Base-by-base conservation (phyloP, 331 rosid species). In the Quercus phellos region DNA sequence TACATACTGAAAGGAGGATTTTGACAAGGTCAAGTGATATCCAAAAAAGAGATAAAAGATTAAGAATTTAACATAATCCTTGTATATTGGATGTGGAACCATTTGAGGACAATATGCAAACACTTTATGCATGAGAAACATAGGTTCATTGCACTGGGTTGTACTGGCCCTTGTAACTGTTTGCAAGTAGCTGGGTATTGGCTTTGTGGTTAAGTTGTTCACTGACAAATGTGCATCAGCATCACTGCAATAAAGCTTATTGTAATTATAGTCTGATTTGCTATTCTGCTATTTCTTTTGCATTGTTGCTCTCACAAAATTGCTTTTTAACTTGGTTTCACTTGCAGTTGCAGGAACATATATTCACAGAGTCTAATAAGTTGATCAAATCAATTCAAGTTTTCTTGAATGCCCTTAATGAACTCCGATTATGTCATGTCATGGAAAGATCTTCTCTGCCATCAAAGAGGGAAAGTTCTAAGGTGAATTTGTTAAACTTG, bases 381-480 rank as follows among this genome's bases (percentile, higher is more conserved):
- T 82, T 89, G 86, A 80, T 79, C 82, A 94, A 90, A 78, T 92
- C 98, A 34, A 89, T 94, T 88, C 93, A 94, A 89, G 94, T 94
- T 72, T 80, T 89, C 84, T 83, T 94, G 85, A 89, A 83, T 82
- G 88, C 95, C 80, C 93, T 94, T 9, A 94, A 94, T 89, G 98
- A 92, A 85, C 95, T 94, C 76, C 90, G 98, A 3, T 80, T 94
- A 34, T 85, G 86, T 85, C 81, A 87, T 81, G 92, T 94, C 76
- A 77, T 70, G 87, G 91, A 87, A 61, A 86, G 81, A 83, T 87
- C 89, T 61, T 72, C 54, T 61, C 78, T 69, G 69, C 80, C 85
- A 4, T 71, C 72, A 6, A 89, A 72, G 84, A 86, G 35, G 69
- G 98, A 89, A 80, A 75, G n/a, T 50, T 79, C 90, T 74, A 94